Conservation (phyloP, 1,284 basidiomycete species). For the Schizophyllum commune region DNA sequence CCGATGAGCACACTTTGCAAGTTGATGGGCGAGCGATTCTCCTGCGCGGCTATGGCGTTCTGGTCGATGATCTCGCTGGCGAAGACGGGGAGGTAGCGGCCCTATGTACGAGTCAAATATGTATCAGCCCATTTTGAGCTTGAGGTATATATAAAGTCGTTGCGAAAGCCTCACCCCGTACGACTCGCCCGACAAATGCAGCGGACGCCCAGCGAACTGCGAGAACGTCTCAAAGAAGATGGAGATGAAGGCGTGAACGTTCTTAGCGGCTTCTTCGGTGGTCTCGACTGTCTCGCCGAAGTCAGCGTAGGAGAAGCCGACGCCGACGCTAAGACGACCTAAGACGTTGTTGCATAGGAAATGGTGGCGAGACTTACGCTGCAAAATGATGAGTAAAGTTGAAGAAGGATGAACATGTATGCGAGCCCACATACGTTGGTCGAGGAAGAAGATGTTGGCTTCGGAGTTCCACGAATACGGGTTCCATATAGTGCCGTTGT, state of each 20-base stretch:
- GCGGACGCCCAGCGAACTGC: slow-evolving; percentile 54
- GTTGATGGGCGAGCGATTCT: slow-evolving; percentile 60
- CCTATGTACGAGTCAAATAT: slow-evolving; percentile 35
- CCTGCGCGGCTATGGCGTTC: slow-evolving; percentile 46
- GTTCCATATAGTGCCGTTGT: slow-evolving; percentile 51
- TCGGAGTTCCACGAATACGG: slow-evolving; percentile 64
- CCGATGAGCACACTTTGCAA: slow-evolving; percentile 58
- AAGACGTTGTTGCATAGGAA: slow-evolving; percentile 12
- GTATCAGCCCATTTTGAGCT: no score
- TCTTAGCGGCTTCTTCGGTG: slow-evolving; percentile 66
- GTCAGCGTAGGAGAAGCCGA: slow-evolving; percentile 42
- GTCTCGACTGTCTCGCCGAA: slow-evolving; percentile 47
- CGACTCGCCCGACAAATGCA: slow-evolving; percentile 69
- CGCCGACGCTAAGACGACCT: slow-evolving; percentile 28
- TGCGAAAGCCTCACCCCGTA: slow-evolving; percentile 57
- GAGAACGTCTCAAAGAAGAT: slow-evolving; percentile 73
- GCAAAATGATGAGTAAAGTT: slow-evolving; percentile 18
- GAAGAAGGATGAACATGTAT: slow-evolving; percentile 36
- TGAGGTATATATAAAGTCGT: no score
- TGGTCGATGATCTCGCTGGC: slow-evolving; percentile 74
- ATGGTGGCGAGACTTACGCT: slow-evolving; percentile 5
- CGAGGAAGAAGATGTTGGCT: slow-evolving; percentile 66
- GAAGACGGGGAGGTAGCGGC: slow-evolving; percentile 77
- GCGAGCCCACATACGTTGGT: slow-evolving; percentile 38
- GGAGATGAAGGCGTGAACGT: slow-evolving; percentile 63